Conservation (phyloP, 2,329 filamentous ascomycete genomes). For the Amylocarpus encephaloides region DNA sequence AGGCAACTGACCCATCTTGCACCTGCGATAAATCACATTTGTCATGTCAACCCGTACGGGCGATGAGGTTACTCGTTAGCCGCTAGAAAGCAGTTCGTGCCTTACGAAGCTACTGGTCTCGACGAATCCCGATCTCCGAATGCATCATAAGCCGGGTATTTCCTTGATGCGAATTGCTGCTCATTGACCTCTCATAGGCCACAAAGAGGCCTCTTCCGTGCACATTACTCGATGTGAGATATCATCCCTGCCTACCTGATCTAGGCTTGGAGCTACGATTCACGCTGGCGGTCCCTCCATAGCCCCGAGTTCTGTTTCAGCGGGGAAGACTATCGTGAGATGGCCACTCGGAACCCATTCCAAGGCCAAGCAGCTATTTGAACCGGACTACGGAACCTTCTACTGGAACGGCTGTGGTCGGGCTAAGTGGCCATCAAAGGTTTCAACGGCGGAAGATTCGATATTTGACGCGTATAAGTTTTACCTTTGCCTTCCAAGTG, state of each 20-base stretch:
- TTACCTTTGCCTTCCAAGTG: neutral
- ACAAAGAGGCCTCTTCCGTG: neutral
- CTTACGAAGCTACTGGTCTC: neutral
- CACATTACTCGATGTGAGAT: neutral
- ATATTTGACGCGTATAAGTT: constrained; percentile 2
- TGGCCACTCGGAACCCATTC: neutral
- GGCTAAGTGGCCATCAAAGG: neutral
- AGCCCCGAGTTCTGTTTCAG: constrained; percentile 1
- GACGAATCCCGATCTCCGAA: neutral
- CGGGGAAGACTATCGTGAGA: neutral
- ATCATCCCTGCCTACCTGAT: constrained; percentile 1
- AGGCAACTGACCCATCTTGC: neutral
- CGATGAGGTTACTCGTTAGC: neutral
- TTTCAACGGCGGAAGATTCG: neutral
- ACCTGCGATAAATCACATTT: neutral
- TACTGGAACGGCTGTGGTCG: neutral
- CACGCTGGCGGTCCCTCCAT: constrained; percentile 1
- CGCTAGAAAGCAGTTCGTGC: neutral
- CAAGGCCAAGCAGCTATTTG: neutral
- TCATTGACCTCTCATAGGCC: neutral
- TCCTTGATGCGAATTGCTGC: neutral
- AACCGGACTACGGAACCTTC: neutral
- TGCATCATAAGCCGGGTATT: neutral
- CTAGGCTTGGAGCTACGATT: constrained; percentile 1
- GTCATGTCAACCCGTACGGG: neutral